Percentiles rank a stretch among this genome's conserved stretches.
Evolutionary conservation across 139 green algal species (phyloP).

Genomic region (Micromonas commoda): DNA sequence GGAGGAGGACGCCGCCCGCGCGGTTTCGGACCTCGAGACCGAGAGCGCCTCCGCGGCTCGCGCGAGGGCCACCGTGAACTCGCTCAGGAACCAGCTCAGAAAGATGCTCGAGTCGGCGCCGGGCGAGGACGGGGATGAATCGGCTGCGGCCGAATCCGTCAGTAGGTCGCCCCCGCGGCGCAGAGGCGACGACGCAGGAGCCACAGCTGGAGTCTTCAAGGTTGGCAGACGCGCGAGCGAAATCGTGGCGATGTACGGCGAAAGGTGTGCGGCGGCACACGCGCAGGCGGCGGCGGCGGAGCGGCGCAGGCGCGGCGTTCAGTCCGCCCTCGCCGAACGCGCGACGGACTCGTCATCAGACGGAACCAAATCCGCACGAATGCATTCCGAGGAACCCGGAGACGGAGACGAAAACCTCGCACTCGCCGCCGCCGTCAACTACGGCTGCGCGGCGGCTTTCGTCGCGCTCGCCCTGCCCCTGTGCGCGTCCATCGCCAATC

Average conservation of each 20-base stretch:
- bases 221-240: neutral
- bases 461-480: conserved; percentile 27
- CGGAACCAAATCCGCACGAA: too few species aligned
- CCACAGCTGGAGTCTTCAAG: neutral
- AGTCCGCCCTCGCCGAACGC: too few species aligned
- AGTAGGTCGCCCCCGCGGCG: too few species aligned
- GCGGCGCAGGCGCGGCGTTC: neutral
- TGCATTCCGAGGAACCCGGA: neutral
- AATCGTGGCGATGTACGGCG: neutral
- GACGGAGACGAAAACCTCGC: neutral
- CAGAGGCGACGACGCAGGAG: too few species aligned
- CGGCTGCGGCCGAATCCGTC: too few species aligned
- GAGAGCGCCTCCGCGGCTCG: neutral
- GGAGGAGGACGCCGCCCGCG: neutral
- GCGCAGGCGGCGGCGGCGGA: neutral
- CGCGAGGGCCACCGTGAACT: neutral
- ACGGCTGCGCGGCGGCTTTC: conserved; percentile 35
- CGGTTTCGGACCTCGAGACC: neutral
- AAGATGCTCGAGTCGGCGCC: neutral
- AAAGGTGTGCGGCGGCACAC: neutral
- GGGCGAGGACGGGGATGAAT: neutral
- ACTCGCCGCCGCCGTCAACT: conserved; percentile 3
- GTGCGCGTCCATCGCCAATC: conserved; percentile 27
- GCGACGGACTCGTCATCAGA: too few species aligned
- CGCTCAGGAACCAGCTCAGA: neutral